Conservation (phyloP, 331 rosid species). For the Dryas integrifolia region DNA sequence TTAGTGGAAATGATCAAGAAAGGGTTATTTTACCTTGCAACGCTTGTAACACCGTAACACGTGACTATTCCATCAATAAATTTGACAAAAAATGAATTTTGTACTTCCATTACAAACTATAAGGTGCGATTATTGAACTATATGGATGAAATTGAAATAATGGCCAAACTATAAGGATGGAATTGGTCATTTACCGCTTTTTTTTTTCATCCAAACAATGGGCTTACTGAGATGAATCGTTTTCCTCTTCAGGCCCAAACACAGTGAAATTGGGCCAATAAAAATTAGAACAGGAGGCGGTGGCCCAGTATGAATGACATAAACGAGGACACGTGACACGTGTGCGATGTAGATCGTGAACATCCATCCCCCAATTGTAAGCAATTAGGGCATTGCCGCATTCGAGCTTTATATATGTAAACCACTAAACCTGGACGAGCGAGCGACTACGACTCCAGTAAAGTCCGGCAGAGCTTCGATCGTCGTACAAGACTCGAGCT, state of each 20-base stretch:
- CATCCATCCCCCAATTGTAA: constrained; percentile 1
- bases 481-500: background rate
- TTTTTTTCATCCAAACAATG: too few species aligned
- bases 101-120: too few species aligned
- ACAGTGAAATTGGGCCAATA: background rate
- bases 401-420: constrained; percentile 14
- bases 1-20: too few species aligned
- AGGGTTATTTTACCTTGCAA: too few species aligned
- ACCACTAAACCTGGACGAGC: constrained; percentile 7
- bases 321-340: background rate
- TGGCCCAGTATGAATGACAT: background rate
- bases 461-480: constrained; percentile 13
- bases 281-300: background rate
- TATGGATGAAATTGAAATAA: too few species aligned
- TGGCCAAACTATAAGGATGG: too few species aligned
- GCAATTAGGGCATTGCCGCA: constrained; percentile 18
- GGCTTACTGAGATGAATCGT: background rate
- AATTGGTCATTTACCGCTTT: too few species aligned
- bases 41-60: too few species aligned
- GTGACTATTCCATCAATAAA: too few species aligned
- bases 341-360: background rate
- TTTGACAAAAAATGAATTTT: too few species aligned
- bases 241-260: background rate
- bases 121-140: too few species aligned
- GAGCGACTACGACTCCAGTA: constrained; percentile 12